A percentile compares a stretch with the other conserved stretches of the same genome.
phyloP scores from a whole-genome alignment of 163 green algal species.

The Botryococcus braunii region DNA sequence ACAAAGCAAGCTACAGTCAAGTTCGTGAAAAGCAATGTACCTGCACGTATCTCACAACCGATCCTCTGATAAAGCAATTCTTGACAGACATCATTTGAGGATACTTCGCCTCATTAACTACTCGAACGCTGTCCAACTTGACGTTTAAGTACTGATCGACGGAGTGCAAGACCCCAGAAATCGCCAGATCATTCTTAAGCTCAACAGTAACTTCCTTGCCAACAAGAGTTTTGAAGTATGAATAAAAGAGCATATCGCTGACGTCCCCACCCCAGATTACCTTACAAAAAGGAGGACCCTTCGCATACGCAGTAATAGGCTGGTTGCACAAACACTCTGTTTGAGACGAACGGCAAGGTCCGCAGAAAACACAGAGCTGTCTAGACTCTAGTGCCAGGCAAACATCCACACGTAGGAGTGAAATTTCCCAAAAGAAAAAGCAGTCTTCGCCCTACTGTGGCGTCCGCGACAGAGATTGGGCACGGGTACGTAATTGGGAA shows the following conservation, averaged over 20 bases:
- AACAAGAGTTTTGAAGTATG: slow-evolving; percentile 93
- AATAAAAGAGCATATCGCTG: slow-evolving; percentile 98
- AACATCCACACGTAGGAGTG: too few species aligned
- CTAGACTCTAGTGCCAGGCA: too few species aligned
- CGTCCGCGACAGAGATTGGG: too few species aligned
- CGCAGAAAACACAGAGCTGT: too few species aligned
- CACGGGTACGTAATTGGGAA: too few species aligned
- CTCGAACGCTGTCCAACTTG: slow-evolving; percentile 84
- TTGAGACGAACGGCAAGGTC: too few species aligned
- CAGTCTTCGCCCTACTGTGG: too few species aligned
- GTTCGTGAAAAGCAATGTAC: not conserved
- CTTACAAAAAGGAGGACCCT: too few species aligned
- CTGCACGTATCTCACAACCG: slow-evolving; percentile 93
- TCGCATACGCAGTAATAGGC: too few species aligned
- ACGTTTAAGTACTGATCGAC: slow-evolving; percentile 99
- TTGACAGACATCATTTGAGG: slow-evolving; percentile 96
- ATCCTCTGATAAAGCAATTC: slow-evolving; percentile 97
- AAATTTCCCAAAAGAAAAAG: too few species aligned
- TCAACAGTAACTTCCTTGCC: slow-evolving; percentile 96
- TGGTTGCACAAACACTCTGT: too few species aligned
- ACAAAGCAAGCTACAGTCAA: not conserved
- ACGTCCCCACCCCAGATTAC: too few species aligned
- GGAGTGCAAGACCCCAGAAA: slow-evolving; percentile 86
- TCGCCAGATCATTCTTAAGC: slow-evolving; percentile 97
- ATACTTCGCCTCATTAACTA: slow-evolving; percentile 87